Evolutionary conservation across 1,284 basidiomycete species (phyloP).

Genomic region (Trametes sp.): DNA sequence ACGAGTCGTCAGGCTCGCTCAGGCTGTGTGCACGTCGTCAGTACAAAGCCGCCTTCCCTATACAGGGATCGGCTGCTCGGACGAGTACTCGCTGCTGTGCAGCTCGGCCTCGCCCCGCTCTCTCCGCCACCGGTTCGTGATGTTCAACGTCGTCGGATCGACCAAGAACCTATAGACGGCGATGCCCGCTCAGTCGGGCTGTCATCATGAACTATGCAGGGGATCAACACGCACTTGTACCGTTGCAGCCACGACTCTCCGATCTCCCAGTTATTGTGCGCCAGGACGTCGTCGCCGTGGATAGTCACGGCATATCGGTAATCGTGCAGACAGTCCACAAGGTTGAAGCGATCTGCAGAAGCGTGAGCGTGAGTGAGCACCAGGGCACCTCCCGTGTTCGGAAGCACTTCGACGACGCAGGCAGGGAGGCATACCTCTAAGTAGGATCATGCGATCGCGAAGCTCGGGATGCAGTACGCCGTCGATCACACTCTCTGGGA

Average conservation of each 20-base stretch:
- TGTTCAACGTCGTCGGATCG: constrained; percentile 66
- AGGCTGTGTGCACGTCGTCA: neutral
- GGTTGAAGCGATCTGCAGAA: constrained; percentile 73
- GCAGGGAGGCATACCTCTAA: constrained; percentile 70
- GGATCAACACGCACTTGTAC: constrained; percentile 66
- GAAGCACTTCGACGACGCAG: neutral
- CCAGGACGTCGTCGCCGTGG: constrained; percentile 89
- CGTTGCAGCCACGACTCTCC: constrained; percentile 82
- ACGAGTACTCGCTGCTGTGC: constrained; percentile 26
- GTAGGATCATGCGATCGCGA: constrained; percentile 87
- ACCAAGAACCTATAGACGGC: constrained; percentile 74
- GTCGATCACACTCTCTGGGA: constrained; percentile 86
- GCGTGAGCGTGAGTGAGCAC: constrained; percentile 7
- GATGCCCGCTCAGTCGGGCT: too few species aligned
- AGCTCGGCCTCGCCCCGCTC: constrained; percentile 32
- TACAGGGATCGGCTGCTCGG: constrained; percentile 25
- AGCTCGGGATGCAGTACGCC: constrained; percentile 87
- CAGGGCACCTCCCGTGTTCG: neutral
- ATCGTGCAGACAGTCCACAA: constrained; percentile 79
- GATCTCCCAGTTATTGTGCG: constrained; percentile 90
- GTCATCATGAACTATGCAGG: too few species aligned
- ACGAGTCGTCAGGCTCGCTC: neutral
- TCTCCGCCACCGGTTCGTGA: constrained; percentile 72
- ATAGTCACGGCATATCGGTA: constrained; percentile 72
- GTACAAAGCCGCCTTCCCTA: constrained; percentile 1